phyloP scores from a whole-genome alignment of 129 eudicot species.

The Logfia minima region DNA sequence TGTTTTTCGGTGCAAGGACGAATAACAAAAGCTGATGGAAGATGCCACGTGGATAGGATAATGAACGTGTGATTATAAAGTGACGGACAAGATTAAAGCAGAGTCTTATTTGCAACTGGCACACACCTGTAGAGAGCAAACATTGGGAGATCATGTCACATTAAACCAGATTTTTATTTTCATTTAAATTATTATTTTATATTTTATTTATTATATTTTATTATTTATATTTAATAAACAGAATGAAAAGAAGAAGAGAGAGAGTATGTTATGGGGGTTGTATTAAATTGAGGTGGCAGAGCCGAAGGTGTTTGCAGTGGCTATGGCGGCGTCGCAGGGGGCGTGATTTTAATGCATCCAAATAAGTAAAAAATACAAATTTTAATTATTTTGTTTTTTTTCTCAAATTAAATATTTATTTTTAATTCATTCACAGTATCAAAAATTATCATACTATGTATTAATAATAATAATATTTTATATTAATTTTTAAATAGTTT shows the following conservation, averaged over 20 bases:
- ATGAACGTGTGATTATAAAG: conserved; percentile 48
- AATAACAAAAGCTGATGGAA: conserved; percentile 58
- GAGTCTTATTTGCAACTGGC: conserved; percentile 48
- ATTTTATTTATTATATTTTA: no score
- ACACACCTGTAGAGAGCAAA: conserved; percentile 68
- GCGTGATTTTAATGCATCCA: conserved; percentile 78
- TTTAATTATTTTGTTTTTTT: no score
- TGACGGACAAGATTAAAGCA: conserved; percentile 47
- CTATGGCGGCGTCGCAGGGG: conserved; percentile 97
- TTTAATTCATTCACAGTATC: no score
- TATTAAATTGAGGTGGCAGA: conserved; percentile 68
- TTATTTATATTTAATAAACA: no score
- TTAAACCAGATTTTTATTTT: no score
- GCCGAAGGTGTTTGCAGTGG: conserved; percentile 34
- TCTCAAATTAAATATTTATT: no score
- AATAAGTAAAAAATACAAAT: conserved; percentile 33
- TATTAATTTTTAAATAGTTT: no score
- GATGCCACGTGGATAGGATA: conserved; percentile 51
- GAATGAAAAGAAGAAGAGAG: not conserved
- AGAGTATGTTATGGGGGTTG: conserved; percentile 16
- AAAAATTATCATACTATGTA: no score
- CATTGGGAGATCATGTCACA: conserved; percentile 37
- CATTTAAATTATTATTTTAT: no score
- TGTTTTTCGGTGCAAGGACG: conserved; percentile 89
- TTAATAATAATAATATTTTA: no score